These are phyloP conservation scores for Castanea sativa DNA, from an alignment of 306 rosid genomes.

Conservation along the genomic window DNA sequence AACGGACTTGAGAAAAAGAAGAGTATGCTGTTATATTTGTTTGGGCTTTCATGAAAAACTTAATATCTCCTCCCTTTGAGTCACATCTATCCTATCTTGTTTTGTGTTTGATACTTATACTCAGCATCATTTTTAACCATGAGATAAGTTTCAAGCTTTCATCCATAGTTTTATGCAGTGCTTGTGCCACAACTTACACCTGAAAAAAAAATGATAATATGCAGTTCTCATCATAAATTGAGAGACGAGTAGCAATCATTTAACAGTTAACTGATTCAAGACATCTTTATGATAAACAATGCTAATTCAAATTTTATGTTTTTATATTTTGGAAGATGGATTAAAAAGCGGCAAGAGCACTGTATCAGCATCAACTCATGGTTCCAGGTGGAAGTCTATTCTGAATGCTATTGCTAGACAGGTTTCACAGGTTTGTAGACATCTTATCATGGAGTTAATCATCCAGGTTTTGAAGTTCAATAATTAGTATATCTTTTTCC, in stretches of 20 bases:
- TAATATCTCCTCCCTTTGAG: neutral
- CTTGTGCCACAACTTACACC: neutral
- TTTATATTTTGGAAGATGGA: slow-evolving; percentile 40
- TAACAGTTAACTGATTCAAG: neutral
- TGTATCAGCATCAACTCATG: slow-evolving; percentile 35
- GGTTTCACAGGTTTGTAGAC: slow-evolving; percentile 77
- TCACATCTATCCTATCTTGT: neutral
- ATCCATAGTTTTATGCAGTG: neutral
- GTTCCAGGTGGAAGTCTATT: slow-evolving; percentile 75
- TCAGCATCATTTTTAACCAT: neutral
- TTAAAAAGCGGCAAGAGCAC: slow-evolving; percentile 43
- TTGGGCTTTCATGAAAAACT: neutral
- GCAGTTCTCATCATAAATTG: neutral
- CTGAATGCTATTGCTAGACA: slow-evolving; percentile 73
- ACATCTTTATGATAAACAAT: slow-evolving; percentile 25
- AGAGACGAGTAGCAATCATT: neutral
- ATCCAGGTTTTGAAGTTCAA: neutral
- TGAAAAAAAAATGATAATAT: neutral
- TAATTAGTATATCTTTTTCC: neutral
- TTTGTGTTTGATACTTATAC: neutral
- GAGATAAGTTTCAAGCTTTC: neutral
- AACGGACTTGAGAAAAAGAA: neutral
- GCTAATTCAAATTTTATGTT: slow-evolving; percentile 25
- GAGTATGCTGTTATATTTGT: neutral
- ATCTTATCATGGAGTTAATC: neutral